phyloP scores from a whole-genome alignment of 257 asterid genomes.

The Thymus quinquecostatus region DNA sequence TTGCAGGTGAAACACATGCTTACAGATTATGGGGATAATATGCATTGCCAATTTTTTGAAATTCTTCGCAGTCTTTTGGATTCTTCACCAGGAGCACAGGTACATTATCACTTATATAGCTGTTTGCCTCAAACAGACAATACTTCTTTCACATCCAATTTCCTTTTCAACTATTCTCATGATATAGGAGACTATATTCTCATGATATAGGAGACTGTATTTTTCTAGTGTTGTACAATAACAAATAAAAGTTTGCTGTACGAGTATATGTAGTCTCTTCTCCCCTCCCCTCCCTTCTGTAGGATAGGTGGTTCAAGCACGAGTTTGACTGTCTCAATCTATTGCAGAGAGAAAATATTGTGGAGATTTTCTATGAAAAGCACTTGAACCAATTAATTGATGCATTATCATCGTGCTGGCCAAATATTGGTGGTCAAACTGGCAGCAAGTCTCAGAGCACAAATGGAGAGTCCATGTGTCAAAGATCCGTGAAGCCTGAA shows the following conservation, averaged over 20 bases:
- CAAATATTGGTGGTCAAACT: slow-evolving; percentile 39
- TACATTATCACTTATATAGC: slow-evolving; percentile 29
- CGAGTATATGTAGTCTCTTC: too few species aligned
- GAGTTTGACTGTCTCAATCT: slow-evolving; percentile 36
- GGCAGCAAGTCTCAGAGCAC: slow-evolving; percentile 47
- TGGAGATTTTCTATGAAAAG: slow-evolving; percentile 90
- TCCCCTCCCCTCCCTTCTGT: neutral
- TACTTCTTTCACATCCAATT: slow-evolving; percentile 19
- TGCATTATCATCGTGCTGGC: slow-evolving; percentile 75
- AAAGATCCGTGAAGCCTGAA: slow-evolving; percentile 71
- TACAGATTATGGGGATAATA: slow-evolving; percentile 87
- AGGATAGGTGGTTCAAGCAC: slow-evolving; percentile 7
- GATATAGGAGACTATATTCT: slow-evolving; percentile 1
- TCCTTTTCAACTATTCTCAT: slow-evolving; percentile 16
- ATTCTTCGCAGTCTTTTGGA: slow-evolving; percentile 95
- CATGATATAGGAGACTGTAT: slow-evolving; percentile 1
- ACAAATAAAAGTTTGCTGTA: slow-evolving; percentile 8
- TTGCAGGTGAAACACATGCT: slow-evolving; percentile 90
- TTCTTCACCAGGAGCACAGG: slow-evolving; percentile 84
- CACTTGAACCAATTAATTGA: slow-evolving; percentile 83
- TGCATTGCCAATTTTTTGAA: slow-evolving; percentile 98
- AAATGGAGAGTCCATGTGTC: slow-evolving; percentile 50
- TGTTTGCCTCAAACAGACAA: neutral
- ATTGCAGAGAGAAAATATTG: slow-evolving; percentile 78
- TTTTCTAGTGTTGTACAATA: neutral